Conservation (phyloP, 305 asterid species). For the Fraxinus sp. region DNA sequence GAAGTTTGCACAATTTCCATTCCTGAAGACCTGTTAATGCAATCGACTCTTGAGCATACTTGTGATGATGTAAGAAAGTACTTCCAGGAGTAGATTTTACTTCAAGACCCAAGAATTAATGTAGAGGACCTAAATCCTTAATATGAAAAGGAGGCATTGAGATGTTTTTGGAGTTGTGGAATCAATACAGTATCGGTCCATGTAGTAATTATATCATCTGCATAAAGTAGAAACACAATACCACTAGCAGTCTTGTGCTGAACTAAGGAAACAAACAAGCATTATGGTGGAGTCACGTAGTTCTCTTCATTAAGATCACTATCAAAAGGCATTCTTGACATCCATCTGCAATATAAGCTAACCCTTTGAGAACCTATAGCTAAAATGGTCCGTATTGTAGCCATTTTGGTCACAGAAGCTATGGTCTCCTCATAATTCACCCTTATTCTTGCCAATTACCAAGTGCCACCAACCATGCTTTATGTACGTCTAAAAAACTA, state of each 20-base stretch:
- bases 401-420: too few relatives aligned
- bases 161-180: not conserved
- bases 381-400: too few relatives aligned
- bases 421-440: too few relatives aligned
- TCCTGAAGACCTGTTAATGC: not conserved
- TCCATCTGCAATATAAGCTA: too few relatives aligned
- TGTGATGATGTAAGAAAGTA: not conserved
- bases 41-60: not conserved
- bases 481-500: too few relatives aligned
- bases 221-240: not conserved
- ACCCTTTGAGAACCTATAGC: too few relatives aligned
- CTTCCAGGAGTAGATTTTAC: not conserved
- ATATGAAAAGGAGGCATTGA: not conserved
- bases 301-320: too few relatives aligned
- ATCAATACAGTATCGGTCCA: not conserved
- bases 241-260: not conserved
- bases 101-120: not conserved
- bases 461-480: too few relatives aligned
- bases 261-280: too few relatives aligned
- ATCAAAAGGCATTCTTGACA: too few relatives aligned
- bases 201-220: not conserved
- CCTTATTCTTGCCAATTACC: too few relatives aligned
- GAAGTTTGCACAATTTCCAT: not conserved
- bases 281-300: too few relatives aligned
- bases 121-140: not conserved